Evolutionary conservation across 1,284 basidiomycete genomes (phyloP), one percentile per base, ranked within the genome.

Genomic region (Boletus smithii): DNA sequence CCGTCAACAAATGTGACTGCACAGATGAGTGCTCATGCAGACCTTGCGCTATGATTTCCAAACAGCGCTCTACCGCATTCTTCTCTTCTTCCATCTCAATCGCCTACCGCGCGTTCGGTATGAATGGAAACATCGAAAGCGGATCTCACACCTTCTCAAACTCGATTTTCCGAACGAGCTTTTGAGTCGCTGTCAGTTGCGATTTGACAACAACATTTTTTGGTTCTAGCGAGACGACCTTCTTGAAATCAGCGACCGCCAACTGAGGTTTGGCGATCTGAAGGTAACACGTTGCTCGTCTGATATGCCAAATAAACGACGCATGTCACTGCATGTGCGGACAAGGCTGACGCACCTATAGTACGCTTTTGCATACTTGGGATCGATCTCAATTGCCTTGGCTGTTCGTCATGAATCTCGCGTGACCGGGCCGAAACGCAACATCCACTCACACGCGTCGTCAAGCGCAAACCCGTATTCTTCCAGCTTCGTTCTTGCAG

Each of bases 311-410:
- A 16, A 43, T 62, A 35, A 56, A 42, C 20, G 3, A 50, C 11
- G 18, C 4, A n/a, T 17, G n/a, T 31, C 29, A 14, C 18, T 20
- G 3, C 11, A 23, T 4, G 23, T 9, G 26, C 22, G 10, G 26
- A n/a, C 10, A 30, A 33, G 9, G 10, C 2, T 20, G 41, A 63
- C 73, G 31, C 51, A 85, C 85, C 88, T 75, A 67, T 88, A 94
- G 65, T 88, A 93, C 0, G 91, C 92, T 67, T 99, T 99, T 48
- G 86, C 85, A 66, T 97, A 97, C 59, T 83, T 86, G 1, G 90
- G 81, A 69, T 99, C 92, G 54, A 98, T 72, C 55, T 87, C 76
- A 51, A 99, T 89, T 7, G 95, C 97, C 62, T 85, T 87, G 51
- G 79, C 89, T 93, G 56, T 13, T 44, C 31, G 26, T 42, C 54